phyloP scores from a whole-genome alignment of 768 basidiomycete genomes.

The Hysterangium stoloniferum region DNA sequence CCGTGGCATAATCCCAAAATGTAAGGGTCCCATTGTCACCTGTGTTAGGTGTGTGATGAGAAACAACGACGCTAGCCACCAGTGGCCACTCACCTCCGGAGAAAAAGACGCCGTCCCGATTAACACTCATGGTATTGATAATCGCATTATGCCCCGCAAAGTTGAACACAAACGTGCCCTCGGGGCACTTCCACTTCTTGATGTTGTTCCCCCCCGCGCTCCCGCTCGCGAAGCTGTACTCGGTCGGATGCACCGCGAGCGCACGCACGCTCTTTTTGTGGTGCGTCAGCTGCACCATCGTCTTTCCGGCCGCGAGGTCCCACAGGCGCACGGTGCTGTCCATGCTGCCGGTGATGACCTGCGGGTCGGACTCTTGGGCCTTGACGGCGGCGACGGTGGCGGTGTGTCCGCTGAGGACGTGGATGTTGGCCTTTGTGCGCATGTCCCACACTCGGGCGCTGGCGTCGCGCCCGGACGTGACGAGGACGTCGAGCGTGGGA shows the following conservation, averaged over 20 bases:
- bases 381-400: constrained; percentile 93
- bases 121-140: constrained; percentile 92
- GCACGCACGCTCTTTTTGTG: constrained; percentile 98
- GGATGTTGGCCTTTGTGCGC: constrained; percentile 94
- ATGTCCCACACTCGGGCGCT: constrained; percentile 99
- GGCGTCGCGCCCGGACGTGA: constrained; percentile 93
- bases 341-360: constrained; percentile 98
- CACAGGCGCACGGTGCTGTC: constrained; percentile 93
- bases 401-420: constrained; percentile 88
- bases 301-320: constrained; percentile 97
- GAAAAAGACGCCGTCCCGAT: constrained; percentile 94
- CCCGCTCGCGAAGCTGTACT: constrained; percentile 93
- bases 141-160: constrained; percentile 95
- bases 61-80: background rate
- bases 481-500: constrained; percentile 91
- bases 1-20: constrained; percentile 93
- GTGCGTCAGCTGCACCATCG: constrained; percentile 94
- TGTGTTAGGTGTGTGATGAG: constrained; percentile 30
- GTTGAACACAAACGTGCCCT: constrained; percentile 93
- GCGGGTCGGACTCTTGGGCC: constrained; percentile 95
- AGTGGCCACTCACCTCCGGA: constrained; percentile 71
- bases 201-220: constrained; percentile 99
- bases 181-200: constrained; percentile 99
- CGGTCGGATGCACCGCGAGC: constrained; percentile 90
- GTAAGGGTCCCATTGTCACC: constrained; percentile 89